A percentile compares a stretch with the other conserved stretches of the same genome.
These are phyloP conservation scores for Candida chilensis DNA, from an alignment of 805 yeast species.

Conservation along the genomic window DNA sequence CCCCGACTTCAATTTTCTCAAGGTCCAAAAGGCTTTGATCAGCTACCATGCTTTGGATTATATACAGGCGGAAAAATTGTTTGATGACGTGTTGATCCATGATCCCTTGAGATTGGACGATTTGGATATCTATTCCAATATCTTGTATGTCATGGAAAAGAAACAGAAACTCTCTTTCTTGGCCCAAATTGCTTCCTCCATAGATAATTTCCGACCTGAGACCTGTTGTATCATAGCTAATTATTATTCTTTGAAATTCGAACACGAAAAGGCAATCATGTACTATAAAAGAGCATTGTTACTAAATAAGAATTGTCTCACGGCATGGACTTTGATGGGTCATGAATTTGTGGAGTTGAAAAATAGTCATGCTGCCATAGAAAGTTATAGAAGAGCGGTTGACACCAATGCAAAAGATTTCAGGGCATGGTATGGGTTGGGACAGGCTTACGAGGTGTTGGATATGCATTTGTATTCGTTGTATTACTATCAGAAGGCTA, in stretches of 20 bases:
- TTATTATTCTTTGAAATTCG: conserved; percentile 83
- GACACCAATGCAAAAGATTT: conserved; percentile 85
- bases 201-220: conserved; percentile 87
- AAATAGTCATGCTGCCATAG: conserved; percentile 96
- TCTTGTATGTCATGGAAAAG: conserved; percentile 89
- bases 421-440: conserved; percentile 97
- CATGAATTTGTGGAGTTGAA: conserved; percentile 96
- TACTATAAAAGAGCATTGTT: conserved; percentile 86
- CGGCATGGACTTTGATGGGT: conserved; percentile 98
- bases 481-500: conserved; percentile 87
- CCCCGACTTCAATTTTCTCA: conserved; percentile 67
- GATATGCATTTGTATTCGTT: conserved; percentile 92
- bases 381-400: conserved; percentile 87
- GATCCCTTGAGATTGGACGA: conserved; percentile 91
- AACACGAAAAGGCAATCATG: conserved; percentile 91
- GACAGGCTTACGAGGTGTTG: conserved; percentile 94
- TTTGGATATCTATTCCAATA: conserved; percentile 89
- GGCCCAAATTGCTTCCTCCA: conserved; percentile 76
- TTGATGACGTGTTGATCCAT: conserved; percentile 59
- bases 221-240: conserved; percentile 93
- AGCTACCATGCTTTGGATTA: conserved; percentile 84
- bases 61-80: conserved; percentile 64
- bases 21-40: conserved; percentile 75
- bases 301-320: conserved; percentile 67
- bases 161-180: conserved; percentile 73